These are phyloP conservation scores for Phlebiopsis gigantea DNA, from an alignment of 768 basidiomycete genomes.

Conservation along the genomic window DNA sequence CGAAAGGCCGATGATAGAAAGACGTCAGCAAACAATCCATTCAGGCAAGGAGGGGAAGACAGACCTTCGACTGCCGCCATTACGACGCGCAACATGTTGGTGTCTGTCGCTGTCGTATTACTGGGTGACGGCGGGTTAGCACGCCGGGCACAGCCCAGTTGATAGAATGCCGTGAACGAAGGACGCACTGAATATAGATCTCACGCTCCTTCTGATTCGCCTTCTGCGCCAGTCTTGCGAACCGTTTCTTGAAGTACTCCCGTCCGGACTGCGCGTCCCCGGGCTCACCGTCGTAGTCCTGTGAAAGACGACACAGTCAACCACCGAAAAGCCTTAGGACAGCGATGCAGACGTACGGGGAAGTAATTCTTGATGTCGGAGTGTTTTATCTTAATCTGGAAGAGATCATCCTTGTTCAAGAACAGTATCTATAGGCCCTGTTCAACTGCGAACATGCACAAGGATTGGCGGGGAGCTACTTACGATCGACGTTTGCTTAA, in stretches of 20 bases:
- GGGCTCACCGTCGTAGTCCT: constrained; percentile 84
- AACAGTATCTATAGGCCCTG: constrained; percentile 62
- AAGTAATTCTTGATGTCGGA: constrained; percentile 89
- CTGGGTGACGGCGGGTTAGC: constrained; percentile 33
- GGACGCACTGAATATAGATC: constrained; percentile 89
- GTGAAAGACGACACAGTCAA: neutral
- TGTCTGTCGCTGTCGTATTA: constrained; percentile 88
- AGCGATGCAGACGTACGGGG: constrained; percentile 47
- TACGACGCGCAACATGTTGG: constrained; percentile 80
- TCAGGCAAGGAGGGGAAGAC: constrained; percentile 24
- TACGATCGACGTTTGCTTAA: constrained; percentile 89
- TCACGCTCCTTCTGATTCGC: constrained; percentile 85
- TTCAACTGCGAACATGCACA: constrained; percentile 3
- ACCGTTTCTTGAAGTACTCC: constrained; percentile 87
- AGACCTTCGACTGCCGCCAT: constrained; percentile 95
- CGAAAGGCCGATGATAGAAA: constrained; percentile 13
- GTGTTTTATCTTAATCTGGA: constrained; percentile 71
- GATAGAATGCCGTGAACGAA: neutral
- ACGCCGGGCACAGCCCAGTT: constrained; percentile 10
- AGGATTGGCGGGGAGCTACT: constrained; percentile 23
- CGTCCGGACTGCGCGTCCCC: constrained; percentile 71
- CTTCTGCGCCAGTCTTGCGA: constrained; percentile 77
- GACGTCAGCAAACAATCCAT: constrained; percentile 5
- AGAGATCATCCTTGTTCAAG: constrained; percentile 94
- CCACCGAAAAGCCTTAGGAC: neutral